Percentiles rank a stretch among this genome's conserved stretches.
Conservation (phyloP, 495 filamentous ascomycete species). For the Cercophora newfieldiana region DNA sequence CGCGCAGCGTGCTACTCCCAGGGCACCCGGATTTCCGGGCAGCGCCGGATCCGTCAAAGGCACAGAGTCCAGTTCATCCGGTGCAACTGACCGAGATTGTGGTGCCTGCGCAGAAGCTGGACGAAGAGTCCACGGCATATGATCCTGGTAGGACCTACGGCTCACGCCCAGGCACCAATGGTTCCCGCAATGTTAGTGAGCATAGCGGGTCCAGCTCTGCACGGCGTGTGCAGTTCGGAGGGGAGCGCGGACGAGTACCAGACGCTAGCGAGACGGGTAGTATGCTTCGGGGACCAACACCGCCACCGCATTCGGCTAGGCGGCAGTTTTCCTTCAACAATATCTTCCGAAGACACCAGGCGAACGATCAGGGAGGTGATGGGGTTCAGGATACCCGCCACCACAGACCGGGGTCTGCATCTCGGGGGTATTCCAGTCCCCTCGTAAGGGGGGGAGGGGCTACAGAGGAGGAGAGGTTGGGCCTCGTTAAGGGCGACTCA, state of each 20-base stretch:
- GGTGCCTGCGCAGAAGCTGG: conserved; percentile 53
- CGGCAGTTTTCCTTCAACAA: conserved; percentile 93
- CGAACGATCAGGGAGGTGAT: conserved; percentile 42
- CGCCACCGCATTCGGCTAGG: conserved; percentile 55
- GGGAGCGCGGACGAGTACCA: conserved; percentile 19
- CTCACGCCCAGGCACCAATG: conserved; percentile 5
- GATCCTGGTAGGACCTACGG: conserved; percentile 33
- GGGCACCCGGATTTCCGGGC: conserved; percentile 42
- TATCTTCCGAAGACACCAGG: conserved; percentile 60
- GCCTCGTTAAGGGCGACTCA: conserved; percentile 78
- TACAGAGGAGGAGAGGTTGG: conserved; percentile 87
- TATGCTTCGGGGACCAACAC: conserved; percentile 40
- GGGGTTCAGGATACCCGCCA: conserved; percentile 33
- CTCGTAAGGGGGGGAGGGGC: conserved; percentile 52
- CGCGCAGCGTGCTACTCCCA: conserved; percentile 52
- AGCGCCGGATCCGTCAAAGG: conserved; percentile 23
- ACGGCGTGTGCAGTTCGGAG: conserved; percentile 44
- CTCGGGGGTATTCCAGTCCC: conserved; percentile 49
- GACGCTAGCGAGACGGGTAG: conserved; percentile 27
- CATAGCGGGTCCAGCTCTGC: conserved; percentile 37
- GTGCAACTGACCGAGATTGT: conserved; percentile 62
- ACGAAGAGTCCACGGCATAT: conserved; percentile 38
- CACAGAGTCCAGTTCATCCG: conserved; percentile 55
- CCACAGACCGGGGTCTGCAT: conserved; percentile 44
- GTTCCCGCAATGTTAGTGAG: conserved; percentile 39